Evolutionary conservation across 164 flowering plant genomes (phyloP).

Genomic region (Stephania japonica): DNA sequence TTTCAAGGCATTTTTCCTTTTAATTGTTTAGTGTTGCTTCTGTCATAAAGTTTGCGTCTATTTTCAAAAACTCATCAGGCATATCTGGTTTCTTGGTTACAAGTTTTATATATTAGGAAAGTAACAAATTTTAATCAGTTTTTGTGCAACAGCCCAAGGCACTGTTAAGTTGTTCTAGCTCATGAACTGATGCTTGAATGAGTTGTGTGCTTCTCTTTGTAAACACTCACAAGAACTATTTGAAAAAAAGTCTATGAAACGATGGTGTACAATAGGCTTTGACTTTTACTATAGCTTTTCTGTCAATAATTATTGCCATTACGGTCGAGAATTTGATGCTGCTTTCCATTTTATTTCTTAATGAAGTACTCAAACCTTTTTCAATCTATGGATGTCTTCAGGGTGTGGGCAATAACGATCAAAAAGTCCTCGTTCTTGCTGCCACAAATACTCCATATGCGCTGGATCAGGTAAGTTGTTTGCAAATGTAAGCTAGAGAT

Average conservation of each 20-base stretch:
- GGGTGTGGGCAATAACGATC: conserved; percentile 95
- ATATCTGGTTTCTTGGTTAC: no score
- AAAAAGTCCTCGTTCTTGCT: conserved; percentile 98
- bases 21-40: background rate
- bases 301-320: background rate
- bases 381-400: conserved; percentile 16
- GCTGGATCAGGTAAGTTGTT: conserved; percentile 73
- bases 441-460: conserved; percentile 99
- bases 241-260: no score
- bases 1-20: background rate
- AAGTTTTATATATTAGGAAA: no score
- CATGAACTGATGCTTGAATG: background rate
- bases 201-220: background rate
- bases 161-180: no score
- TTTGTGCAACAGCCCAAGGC: no score
- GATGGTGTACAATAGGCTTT: background rate
- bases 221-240: no score
- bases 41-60: background rate
- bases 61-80: background rate
- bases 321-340: background rate
- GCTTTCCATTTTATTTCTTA: background rate
- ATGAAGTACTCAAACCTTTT: background rate
- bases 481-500: background rate
- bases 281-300: no score
- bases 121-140: no score